Evolutionary conservation across 768 basidiomycete species (phyloP), one percentile per base, ranked within the genome.

Genomic region (Podaxis carcinomalis): DNA sequence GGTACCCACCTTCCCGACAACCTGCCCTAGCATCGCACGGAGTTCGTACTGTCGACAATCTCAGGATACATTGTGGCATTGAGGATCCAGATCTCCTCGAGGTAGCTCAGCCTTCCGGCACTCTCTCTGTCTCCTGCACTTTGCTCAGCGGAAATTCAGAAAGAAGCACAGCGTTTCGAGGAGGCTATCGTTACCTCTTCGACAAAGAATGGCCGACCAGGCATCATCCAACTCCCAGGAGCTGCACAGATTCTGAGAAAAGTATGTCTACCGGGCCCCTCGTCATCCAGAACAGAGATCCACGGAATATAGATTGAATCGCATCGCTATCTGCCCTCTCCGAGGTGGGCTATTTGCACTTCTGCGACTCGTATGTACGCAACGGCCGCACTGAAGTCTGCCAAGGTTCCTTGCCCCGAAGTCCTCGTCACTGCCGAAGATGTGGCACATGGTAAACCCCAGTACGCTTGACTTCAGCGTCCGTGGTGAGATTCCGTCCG

Each of bases 321-420:
- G 40, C 66, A 67, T 35, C 68, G 74, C 42, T 66, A 68, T 60
- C 68, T 75, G 5, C 83, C 88, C 6, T 83, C 83, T 16, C 87
- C 90, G 19, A 78, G 78, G 27, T 97, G 93, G 92, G 88, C 92
- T 0, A 89, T 97, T 66, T 92, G 92, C 72, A 95, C 94, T 35
- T 87, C 88, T 69, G 93, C 94, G 0, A 95, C 93, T 16, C 80
- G 80, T 51, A 71, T 67, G 19, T 96, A 97, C 71, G 93, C 93
- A 13, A 71, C 79, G 1, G 79, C 85, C 32, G 93, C 93, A 9
- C 78, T 96, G 53, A 73, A 73, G 16, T 81, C 83, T 23, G 86
- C 88, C 51, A 83, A 80, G 1, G 79, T 95, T 56, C 83, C 85
- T n/a, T 69, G 80, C 11, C 89, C 91, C 3, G 86, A 89, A 39